Evolutionary conservation across 2,329 filamentous ascomycete genomes (phyloP).

Genomic region (Aspergillus ibericus): DNA sequence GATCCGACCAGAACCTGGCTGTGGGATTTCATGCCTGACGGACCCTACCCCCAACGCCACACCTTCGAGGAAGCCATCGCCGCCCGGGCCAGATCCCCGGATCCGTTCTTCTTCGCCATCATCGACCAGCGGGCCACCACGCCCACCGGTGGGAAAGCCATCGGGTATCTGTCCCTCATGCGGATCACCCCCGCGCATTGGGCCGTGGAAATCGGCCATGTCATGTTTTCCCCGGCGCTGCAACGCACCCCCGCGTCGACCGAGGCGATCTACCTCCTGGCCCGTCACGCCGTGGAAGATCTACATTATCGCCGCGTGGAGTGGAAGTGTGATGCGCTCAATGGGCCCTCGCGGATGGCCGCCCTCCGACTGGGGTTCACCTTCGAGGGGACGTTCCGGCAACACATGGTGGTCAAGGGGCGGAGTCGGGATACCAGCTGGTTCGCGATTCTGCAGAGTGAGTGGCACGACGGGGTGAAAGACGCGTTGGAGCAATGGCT

Average conservation of each 20-base stretch:
- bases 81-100: slow-evolving; percentile 25
- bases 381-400: slow-evolving; percentile 61
- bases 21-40: slow-evolving; percentile 46
- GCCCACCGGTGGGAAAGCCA: slow-evolving; percentile 30
- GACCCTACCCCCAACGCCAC: slow-evolving; percentile 34
- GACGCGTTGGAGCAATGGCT: slow-evolving; percentile 57
- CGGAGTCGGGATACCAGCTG: slow-evolving; percentile 60
- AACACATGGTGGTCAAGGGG: slow-evolving; percentile 62
- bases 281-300: slow-evolving; percentile 54
- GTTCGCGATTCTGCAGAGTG: slow-evolving; percentile 59
- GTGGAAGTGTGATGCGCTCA: slow-evolving; percentile 64
- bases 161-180: slow-evolving; percentile 48
- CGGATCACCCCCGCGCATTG: slow-evolving; percentile 51
- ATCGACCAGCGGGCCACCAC: slow-evolving; percentile 33
- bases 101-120: slow-evolving; percentile 50
- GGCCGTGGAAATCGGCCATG: slow-evolving; percentile 58
- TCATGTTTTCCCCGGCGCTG: slow-evolving; percentile 56
- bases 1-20: slow-evolving; percentile 25
- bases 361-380: slow-evolving; percentile 60
- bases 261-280: slow-evolving; percentile 59
- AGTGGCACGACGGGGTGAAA: slow-evolving; percentile 62
- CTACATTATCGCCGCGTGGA: slow-evolving; percentile 59
- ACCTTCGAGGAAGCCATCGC: slow-evolving; percentile 32
- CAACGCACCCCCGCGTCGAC: slow-evolving; percentile 58
- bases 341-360: slow-evolving; percentile 55